A percentile compares a stretch with the other conserved stretches of the same genome.
phyloP scores from a whole-genome alignment of 2,329 filamentous ascomycete genomes.

The Claviceps sp. region DNA sequence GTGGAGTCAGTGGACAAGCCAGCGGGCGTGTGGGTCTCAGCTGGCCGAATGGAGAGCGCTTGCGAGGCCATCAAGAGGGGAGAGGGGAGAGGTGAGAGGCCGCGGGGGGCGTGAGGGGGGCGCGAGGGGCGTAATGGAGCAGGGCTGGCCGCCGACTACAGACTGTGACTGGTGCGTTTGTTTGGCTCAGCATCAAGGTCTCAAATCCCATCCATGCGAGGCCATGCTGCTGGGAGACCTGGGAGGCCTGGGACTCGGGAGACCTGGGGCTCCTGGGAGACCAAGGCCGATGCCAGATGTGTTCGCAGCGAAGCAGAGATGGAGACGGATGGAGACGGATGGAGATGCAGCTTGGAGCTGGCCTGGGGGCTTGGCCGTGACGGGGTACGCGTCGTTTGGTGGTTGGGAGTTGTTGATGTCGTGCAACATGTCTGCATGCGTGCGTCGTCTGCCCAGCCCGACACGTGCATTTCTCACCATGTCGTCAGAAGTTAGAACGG shows the following conservation, averaged over 20 bases:
- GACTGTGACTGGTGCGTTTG: background rate
- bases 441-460: background rate
- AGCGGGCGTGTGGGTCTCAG: constrained; percentile 2
- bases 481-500: no score
- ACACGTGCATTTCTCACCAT: no score
- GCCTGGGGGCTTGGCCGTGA: background rate
- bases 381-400: background rate
- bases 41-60: background rate
- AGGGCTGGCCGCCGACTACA: background rate
- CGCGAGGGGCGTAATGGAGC: no score
- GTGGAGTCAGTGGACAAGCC: constrained; percentile 4
- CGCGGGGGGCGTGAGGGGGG: no score
- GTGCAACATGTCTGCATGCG: background rate
- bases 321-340: background rate
- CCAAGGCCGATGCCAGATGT: background rate
- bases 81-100: no score
- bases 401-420: background rate
- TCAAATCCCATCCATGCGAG: background rate
- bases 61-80: no score
- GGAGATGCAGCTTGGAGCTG: background rate
- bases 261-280: background rate
- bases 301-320: background rate
- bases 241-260: background rate
- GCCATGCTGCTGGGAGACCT: background rate
- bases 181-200: background rate